Evolutionary conservation across 2,329 filamentous ascomycete species (phyloP), one percentile per base, ranked within the genome.

Genomic region (Bipolaris zeicola): DNA sequence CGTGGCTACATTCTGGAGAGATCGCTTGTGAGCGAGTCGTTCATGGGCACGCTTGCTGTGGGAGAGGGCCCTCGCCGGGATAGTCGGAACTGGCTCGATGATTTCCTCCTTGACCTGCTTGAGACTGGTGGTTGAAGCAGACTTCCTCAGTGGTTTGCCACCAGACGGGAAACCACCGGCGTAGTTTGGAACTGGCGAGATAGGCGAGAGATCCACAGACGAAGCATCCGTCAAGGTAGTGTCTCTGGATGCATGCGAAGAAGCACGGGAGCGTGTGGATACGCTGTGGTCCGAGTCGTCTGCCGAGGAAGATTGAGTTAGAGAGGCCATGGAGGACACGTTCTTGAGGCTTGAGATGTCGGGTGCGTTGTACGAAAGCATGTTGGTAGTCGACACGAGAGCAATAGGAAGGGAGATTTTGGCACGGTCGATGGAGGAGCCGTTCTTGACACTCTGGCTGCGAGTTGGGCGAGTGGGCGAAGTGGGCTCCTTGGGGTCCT

Each of bases 361-460:
- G 48, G 94, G 94, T 8, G 95, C 93, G 72, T 94, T 94, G 83
- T 96, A 96, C 6, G 92, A 92, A 52, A 97, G 88, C 85, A 96
- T 92, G 78, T 98, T 99, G 66, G 95, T 98, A 5, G 94, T 96
- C 57, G 95, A 96, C 46, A 97, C 82, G 61, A 99, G 84, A 76
- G 92, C 88, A 50, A 96, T 84, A 0, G 95, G 95, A 3, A 84
- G 86, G 1, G 95, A 99, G 73, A 99, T 99, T 80, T 92, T 88
- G 73, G 83, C 76, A 57, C 89, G 85, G 64, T 87, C 79, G 51
- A 81, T 76, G 70, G 82, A 76, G 71, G 78, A 62, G 65, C 62
- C 67, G 55, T 73, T 72, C 58, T 76, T 80, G 73, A 82, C 84
- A 68, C 77, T 81, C 57, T 77, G 76, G 65, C 76, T 76, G 49